Percentiles rank a stretch among this genome's conserved stretches.
These are phyloP conservation scores for Zychaea mexicana DNA, from an alignment of 371 early-diverging fungal species.

Conservation along the genomic window DNA sequence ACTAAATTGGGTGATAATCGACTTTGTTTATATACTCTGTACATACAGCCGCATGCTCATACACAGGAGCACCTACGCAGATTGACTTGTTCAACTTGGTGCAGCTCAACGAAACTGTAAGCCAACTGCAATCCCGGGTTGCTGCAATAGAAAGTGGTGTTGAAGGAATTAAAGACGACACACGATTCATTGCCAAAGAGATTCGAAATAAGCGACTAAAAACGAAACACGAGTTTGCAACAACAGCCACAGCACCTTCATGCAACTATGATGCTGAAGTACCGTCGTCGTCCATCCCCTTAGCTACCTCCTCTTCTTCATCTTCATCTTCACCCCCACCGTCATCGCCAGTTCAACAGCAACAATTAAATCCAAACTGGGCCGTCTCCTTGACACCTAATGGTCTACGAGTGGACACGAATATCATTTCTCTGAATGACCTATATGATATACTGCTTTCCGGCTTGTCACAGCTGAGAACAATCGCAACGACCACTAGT, in stretches of 20 bases:
- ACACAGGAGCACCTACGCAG: slow-evolving; percentile 50
- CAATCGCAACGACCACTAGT: background rate
- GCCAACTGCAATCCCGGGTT: slow-evolving; percentile 32
- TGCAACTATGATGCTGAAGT: background rate
- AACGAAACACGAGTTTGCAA: background rate
- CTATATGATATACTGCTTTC: slow-evolving; percentile 41
- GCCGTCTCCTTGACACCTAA: slow-evolving; percentile 38
- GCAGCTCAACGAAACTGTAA: slow-evolving; percentile 44
- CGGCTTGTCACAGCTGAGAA: slow-evolving; percentile 30
- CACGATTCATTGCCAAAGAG: slow-evolving; percentile 35
- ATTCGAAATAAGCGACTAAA: slow-evolving; percentile 16
- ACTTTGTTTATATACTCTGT: too few relatives aligned
- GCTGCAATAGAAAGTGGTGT: slow-evolving; percentile 36
- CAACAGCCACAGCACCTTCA: background rate
- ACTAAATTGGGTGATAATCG: background rate
- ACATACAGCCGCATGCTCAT: slow-evolving; percentile 39
- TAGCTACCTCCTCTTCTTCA: background rate
- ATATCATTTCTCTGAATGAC: slow-evolving; percentile 42
- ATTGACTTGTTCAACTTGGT: slow-evolving; percentile 51
- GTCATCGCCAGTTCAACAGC: background rate
- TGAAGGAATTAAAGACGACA: slow-evolving; percentile 30
- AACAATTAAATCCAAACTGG: slow-evolving; percentile 34
- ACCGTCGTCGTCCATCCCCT: background rate
- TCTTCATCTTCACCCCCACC: background rate
- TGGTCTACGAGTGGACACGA: slow-evolving; percentile 46